phyloP scores from a whole-genome alignment of 805 yeast species.

The Sungouiozyma ichnusensis region DNA sequence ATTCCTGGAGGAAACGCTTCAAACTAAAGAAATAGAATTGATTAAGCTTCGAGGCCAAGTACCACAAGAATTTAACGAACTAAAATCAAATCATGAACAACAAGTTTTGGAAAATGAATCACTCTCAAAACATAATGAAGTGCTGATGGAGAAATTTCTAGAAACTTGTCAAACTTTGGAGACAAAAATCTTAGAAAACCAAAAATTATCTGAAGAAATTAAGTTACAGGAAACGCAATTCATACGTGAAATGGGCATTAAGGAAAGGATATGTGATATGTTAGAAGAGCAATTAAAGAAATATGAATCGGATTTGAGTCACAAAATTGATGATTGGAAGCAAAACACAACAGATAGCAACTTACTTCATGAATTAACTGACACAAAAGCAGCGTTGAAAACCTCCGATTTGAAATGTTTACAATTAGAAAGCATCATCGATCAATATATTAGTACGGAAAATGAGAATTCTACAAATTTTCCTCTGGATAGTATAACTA shows the following conservation, averaged over 20 bases:
- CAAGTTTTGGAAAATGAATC: slow-evolving; percentile 11
- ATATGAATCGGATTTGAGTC: slow-evolving; percentile 38
- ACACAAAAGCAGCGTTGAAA: slow-evolving; percentile 20
- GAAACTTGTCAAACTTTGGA: slow-evolving; percentile 33
- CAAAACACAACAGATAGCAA: slow-evolving; percentile 19
- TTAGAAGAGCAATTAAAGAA: slow-evolving; percentile 28
- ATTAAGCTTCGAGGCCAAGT: background rate
- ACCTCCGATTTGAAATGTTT: slow-evolving; percentile 25
- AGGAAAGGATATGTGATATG: slow-evolving; percentile 41
- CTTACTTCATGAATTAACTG: slow-evolving; percentile 25
- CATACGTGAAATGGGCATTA: slow-evolving; percentile 46
- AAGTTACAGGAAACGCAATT: slow-evolving; percentile 39
- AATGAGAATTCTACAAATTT: slow-evolving; percentile 4
- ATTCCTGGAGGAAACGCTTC: background rate
- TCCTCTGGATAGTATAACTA: background rate
- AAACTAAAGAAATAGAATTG: background rate
- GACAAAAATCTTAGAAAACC: slow-evolving; percentile 35
- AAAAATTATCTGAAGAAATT: slow-evolving; percentile 36
- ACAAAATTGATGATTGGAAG: slow-evolving; percentile 33
- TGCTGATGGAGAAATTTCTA: slow-evolving; percentile 28
- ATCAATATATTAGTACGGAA: slow-evolving; percentile 28
- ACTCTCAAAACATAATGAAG: slow-evolving; percentile 16
- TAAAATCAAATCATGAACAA: slow-evolving; percentile 11
- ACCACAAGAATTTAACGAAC: slow-evolving; percentile 12
- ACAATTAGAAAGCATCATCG: slow-evolving; percentile 37